These are phyloP conservation scores for Acanthamoeba healyi DNA, from an alignment of 208 protist species.

Conservation along the genomic window DNA sequence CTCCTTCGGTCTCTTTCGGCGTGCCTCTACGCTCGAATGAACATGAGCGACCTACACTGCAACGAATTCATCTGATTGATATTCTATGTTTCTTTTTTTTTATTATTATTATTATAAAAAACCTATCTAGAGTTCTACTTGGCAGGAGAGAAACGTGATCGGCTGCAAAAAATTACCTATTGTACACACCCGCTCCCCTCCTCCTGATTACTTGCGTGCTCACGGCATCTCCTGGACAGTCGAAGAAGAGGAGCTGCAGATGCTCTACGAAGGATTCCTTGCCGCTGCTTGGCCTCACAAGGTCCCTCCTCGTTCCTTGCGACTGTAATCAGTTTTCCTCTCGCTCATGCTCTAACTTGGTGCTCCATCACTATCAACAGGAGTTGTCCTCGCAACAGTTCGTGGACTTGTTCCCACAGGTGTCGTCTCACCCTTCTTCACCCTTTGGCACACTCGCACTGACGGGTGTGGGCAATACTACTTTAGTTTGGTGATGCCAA, in stretches of 20 bases:
- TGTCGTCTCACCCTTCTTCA: not conserved
- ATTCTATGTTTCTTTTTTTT: not conserved
- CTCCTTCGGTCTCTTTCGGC: too few species aligned
- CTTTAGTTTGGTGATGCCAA: not conserved
- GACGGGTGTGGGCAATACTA: too few species aligned
- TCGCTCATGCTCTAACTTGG: too few species aligned
- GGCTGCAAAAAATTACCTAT: not conserved
- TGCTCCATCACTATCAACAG: not conserved
- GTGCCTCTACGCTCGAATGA: too few species aligned
- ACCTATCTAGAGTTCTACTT: not conserved
- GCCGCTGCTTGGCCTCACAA: not conserved
- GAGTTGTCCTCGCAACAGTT: not conserved
- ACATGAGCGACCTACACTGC: too few species aligned
- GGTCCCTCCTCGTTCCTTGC: not conserved
- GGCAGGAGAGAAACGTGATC: not conserved
- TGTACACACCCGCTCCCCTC: not conserved
- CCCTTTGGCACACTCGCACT: not conserved
- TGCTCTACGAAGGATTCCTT: conserved; percentile 2
- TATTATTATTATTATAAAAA: too few species aligned
- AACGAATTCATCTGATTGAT: not conserved
- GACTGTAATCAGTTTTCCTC: not conserved
- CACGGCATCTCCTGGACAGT: not conserved
- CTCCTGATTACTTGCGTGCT: not conserved
- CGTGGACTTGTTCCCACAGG: not conserved
- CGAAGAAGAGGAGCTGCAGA: conserved; percentile 17